Conservation (phyloP, 1,139 yeast species). For the Geotrichum klebahnii region DNA sequence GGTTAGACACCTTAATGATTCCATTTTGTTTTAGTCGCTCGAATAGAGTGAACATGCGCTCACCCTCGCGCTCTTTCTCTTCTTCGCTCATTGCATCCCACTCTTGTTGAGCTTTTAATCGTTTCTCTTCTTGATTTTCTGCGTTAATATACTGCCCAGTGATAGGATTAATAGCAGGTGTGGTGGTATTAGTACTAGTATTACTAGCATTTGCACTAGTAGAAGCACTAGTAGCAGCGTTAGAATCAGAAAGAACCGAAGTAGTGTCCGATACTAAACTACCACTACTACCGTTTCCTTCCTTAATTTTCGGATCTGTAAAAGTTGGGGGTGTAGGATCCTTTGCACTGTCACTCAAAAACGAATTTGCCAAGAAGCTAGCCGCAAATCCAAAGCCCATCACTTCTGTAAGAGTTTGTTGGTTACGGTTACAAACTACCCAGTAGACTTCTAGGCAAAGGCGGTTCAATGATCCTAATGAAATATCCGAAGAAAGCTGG, state of each 20-base stretch:
- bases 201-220: no score
- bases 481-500: slow-evolving; percentile 24
- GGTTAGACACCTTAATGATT: slow-evolving; percentile 45
- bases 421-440: slow-evolving; percentile 25
- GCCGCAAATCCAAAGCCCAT: slow-evolving; percentile 37
- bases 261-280: no score
- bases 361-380: slow-evolving; percentile 27
- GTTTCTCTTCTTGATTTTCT: background rate
- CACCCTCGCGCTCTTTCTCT: slow-evolving; percentile 54
- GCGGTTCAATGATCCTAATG: slow-evolving; percentile 24
- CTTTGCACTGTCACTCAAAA: background rate
- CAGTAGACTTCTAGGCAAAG: slow-evolving; percentile 28
- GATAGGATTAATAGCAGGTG: slow-evolving; percentile 30
- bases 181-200: background rate
- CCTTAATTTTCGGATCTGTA: no score
- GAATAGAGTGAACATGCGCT: slow-evolving; percentile 48
- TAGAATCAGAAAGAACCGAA: slow-evolving; percentile 18
- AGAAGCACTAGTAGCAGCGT: background rate
- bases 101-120: slow-evolving; percentile 13
- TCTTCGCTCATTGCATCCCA: slow-evolving; percentile 45
- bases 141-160: slow-evolving; percentile 32
- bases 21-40: slow-evolving; percentile 50
- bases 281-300: no score
- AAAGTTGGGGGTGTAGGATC: no score
- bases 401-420: slow-evolving; percentile 28